Evolutionary conservation across 768 basidiomycete genomes (phyloP).

Genomic region (Coprinellus aureogranulatus): DNA sequence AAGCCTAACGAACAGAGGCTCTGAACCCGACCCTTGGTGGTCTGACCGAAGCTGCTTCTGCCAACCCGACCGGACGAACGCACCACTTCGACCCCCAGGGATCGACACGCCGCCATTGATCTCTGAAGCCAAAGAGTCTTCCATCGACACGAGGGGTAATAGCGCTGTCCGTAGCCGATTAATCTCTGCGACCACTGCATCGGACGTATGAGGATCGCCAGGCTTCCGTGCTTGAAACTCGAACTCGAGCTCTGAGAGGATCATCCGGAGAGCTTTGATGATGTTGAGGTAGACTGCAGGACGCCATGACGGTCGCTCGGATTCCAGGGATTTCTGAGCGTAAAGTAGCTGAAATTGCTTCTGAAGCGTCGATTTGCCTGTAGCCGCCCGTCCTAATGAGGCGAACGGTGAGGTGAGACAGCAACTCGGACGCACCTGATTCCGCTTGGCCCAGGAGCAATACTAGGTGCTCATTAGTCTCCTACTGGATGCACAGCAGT

Average conservation of each 20-base stretch:
- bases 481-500: not conserved
- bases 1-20: constrained; percentile 15
- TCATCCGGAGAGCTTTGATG: constrained; percentile 73
- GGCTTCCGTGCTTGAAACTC: constrained; percentile 38
- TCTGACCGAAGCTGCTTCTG: constrained; percentile 44
- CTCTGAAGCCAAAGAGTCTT: constrained; percentile 66
- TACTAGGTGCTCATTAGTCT: constrained; percentile 35
- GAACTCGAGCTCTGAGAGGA: constrained; percentile 68
- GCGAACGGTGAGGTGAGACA: not conserved
- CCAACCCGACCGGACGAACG: constrained; percentile 73
- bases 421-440: constrained; percentile 35
- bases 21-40: constrained; percentile 2
- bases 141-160: constrained; percentile 62
- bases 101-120: constrained; percentile 64
- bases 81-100: constrained; percentile 56
- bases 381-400: not conserved
- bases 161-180: constrained; percentile 52
- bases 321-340: constrained; percentile 65
- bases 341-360: constrained; percentile 85
- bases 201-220: constrained; percentile 20
- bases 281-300: constrained; percentile 83
- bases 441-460: constrained; percentile 80
- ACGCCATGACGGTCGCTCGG: constrained; percentile 72
- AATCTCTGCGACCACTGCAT: constrained; percentile 39
- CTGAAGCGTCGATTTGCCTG: constrained; percentile 78